Conservation (phyloP, 139 green algal genomes). For the Chlorella sp. region DNA sequence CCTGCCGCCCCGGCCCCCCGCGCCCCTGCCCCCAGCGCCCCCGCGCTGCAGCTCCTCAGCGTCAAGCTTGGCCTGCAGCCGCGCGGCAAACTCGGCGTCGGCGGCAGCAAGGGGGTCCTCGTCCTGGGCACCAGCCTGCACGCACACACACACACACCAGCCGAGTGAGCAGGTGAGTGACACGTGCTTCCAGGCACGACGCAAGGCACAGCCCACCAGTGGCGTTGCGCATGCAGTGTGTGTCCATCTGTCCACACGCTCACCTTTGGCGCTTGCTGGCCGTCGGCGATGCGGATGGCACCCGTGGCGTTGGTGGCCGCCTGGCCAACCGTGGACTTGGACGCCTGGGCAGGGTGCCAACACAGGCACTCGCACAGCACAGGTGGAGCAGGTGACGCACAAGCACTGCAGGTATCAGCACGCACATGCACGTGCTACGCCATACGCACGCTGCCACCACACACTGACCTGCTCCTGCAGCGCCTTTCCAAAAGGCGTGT, state of each 20-base stretch:
- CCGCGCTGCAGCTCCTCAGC: slow-evolving; percentile 27
- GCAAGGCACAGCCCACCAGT: too few relatives aligned
- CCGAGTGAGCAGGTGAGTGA: too few relatives aligned
- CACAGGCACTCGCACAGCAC: not conserved
- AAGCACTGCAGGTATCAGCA: too few relatives aligned
- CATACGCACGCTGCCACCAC: slow-evolving; percentile 1
- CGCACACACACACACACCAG: too few relatives aligned
- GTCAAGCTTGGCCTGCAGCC: slow-evolving; percentile 72
- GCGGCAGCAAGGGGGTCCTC: too few relatives aligned
- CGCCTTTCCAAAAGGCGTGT: slow-evolving; percentile 20
- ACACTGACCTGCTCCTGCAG: slow-evolving; percentile 33
- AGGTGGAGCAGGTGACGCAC: too few relatives aligned
- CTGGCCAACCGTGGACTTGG: not conserved
- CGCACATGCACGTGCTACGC: not conserved
- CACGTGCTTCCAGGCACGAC: too few relatives aligned
- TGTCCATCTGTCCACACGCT: too few relatives aligned
- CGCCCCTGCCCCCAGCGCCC: not conserved
- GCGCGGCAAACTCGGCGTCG: slow-evolving; percentile 64
- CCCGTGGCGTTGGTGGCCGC: not conserved
- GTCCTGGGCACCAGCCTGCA: too few relatives aligned
- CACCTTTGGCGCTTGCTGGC: not conserved
- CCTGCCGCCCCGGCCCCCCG: not conserved
- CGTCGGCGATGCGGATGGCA: not conserved
- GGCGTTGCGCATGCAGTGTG: too few relatives aligned
- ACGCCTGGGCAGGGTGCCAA: not conserved